Evolutionary conservation across 2,329 filamentous ascomycete genomes (phyloP).

Genomic region (Fusarium napiforme): DNA sequence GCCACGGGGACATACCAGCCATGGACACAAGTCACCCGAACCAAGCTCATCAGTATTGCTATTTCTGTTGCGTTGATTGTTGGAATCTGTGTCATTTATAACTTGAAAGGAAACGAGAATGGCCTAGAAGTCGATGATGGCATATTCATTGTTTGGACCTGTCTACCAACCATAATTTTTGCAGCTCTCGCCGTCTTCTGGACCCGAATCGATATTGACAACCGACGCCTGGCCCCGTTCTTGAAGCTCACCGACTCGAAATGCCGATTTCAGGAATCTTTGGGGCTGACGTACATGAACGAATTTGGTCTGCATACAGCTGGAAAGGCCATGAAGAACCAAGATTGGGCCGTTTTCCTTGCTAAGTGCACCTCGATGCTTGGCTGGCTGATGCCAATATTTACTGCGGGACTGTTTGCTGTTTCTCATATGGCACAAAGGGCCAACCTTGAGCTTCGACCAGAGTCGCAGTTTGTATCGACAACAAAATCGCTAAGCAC

Average conservation of each 20-base stretch:
- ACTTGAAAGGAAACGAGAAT: conserved; percentile 26
- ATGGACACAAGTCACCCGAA: conserved; percentile 37
- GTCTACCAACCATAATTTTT: conserved; percentile 42
- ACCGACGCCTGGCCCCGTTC: conserved; percentile 42
- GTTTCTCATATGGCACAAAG: conserved; percentile 33
- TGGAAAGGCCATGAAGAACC: conserved; percentile 39
- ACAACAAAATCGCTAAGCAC: conserved; percentile 30
- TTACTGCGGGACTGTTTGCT: conserved; percentile 44
- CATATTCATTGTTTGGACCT: conserved; percentile 43
- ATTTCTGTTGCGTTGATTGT: conserved; percentile 31
- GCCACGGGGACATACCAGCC: conserved; percentile 38
- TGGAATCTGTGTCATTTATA: conserved; percentile 39
- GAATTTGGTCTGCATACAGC: conserved; percentile 42
- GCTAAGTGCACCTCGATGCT: conserved; percentile 42
- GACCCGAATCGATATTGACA: conserved; percentile 43
- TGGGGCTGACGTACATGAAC: conserved; percentile 45
- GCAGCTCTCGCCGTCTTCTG: conserved; percentile 34
- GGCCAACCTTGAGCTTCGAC: conserved; percentile 36
- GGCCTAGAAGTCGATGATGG: conserved; percentile 35
- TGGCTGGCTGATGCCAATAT: conserved; percentile 46
- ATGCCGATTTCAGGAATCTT: conserved; percentile 39
- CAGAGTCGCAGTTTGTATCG: conserved; percentile 37
- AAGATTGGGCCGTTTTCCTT: conserved; percentile 45
- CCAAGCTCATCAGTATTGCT: conserved; percentile 26
- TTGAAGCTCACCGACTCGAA: conserved; percentile 37